Base-by-base conservation (phyloP, 352 stramenopile species). In the Aphanomyces cochlioides region DNA sequence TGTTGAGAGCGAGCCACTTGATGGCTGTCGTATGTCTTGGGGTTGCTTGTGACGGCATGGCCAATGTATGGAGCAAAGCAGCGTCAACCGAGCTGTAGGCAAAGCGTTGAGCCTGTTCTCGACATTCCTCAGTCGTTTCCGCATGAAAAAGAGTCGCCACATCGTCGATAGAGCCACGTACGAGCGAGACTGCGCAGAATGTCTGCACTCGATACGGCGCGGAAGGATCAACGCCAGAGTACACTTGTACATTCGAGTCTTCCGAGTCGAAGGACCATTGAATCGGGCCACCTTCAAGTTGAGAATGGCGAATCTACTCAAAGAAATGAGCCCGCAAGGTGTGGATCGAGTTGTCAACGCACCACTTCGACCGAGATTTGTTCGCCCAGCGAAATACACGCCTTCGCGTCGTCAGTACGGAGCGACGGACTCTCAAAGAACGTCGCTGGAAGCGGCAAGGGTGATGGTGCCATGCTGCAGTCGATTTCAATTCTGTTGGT, bases 1-100 rank as follows among this genome's bases (percentile, higher is more conserved):
- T 90, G 63, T 89, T 79, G 38, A 92, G 72, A 3, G 85, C 83
- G 1, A 81, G 85, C 87, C 87, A 94, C 73, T 94, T 94, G 71
- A 91, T 82, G 1, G 75, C 83, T 10, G 93, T 83, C 50, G 82
- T 90, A 67, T 94, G 84, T 50, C 89, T 87, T 5, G 87, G 87
- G 69, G 92, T 90, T 5, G 89, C 83, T 3, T 56, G 48, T 0
- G 86, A 88, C 1, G 84, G 86, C 5, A 65, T 67, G 4, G 83
- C 85, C 10, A 94, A 75, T 10, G 83, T 78, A 38, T 90, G 74
- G n/a, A 94, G 77, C 47, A 81, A 90, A 72, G 88, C 82, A 56
- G 90, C 80, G 73, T 94, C 86, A 45, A 91, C 66, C 21, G 90
- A 66, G 47, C 92, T 84, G 10, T 60, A 41, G 50, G 63, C 40